These are phyloP conservation scores for Fistulifera solaris DNA, from an alignment of 108 stramenopile species.

Conservation along the genomic window DNA sequence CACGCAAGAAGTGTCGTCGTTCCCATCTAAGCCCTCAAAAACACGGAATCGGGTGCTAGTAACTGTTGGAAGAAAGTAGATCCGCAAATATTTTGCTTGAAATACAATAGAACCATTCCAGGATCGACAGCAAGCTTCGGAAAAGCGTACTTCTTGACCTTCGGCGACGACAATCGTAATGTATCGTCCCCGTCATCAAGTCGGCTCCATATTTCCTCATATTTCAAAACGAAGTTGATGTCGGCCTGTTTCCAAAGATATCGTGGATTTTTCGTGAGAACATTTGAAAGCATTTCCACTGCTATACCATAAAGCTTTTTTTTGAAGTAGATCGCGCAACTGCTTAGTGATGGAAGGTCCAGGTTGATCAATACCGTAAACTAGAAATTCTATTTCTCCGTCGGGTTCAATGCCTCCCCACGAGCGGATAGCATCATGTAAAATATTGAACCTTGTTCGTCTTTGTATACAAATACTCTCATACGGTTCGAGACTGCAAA, in stretches of 20 bases:
- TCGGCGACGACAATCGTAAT: not conserved
- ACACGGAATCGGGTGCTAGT: slow-evolving; percentile 6
- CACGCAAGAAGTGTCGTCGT: slow-evolving; percentile 1
- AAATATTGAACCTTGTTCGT: slow-evolving; percentile 57
- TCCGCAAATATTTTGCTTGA: slow-evolving; percentile 66
- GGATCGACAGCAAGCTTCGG: slow-evolving; percentile 47
- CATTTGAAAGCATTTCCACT: slow-evolving; percentile 49
- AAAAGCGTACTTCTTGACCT: slow-evolving; percentile 38
- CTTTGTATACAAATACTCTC: slow-evolving; percentile 65
- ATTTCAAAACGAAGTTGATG: slow-evolving; percentile 48
- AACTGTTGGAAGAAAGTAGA: slow-evolving; percentile 66
- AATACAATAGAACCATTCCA: slow-evolving; percentile 49
- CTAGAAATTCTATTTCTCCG: slow-evolving; percentile 46
- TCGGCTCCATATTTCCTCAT: slow-evolving; percentile 29
- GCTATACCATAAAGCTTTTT: slow-evolving; percentile 40
- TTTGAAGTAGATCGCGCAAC: slow-evolving; percentile 46
- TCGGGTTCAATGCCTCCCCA: slow-evolving; percentile 23
- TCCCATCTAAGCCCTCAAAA: slow-evolving; percentile 5
- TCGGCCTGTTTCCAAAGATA: slow-evolving; percentile 41
- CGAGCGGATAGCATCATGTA: slow-evolving; percentile 57
- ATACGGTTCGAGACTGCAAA: slow-evolving; percentile 64
- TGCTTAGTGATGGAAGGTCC: slow-evolving; percentile 59
- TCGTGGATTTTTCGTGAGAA: slow-evolving; percentile 66
- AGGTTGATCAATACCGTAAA: slow-evolving; percentile 48
- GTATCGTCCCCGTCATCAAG: slow-evolving; percentile 31